Evolutionary conservation across 2,329 filamentous ascomycete species (phyloP), one percentile per base, ranked within the genome.

Genomic region (Aureobasidium leucospermi): DNA sequence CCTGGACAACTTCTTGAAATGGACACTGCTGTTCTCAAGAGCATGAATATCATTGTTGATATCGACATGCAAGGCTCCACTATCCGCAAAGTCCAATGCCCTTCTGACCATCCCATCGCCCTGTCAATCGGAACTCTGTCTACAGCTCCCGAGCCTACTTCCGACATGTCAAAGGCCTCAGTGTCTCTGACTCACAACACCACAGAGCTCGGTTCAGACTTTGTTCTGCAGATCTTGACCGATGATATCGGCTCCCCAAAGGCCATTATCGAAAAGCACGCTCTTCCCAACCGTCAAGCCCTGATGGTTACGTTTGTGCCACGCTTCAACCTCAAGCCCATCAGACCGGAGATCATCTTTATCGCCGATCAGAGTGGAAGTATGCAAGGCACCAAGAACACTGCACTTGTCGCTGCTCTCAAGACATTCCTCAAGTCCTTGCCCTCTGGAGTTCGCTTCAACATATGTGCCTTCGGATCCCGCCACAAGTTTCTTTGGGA

Each of bases 251-350:
- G 78, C 29, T 76, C 76, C n/a, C 87, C 86, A 0, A 76, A 79
- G 36, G 87, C 86, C 0, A 69, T 90, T 3, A 72, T 90, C 1
- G 87, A 90, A 68, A 79, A 75, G 0, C 87, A 90, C 64, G 80
- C 85, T 0, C 76, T 88, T 2, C 75, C 80, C 0, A 76, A 82
- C 58, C 84, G 88, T 51, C 78, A 83, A 3, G 86, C 87, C 0
- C 68, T 90, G 60, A 89, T 91, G 86, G 75, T 81, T 0, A 88
- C 86, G 0, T 74, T 90, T 0, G 85, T 90, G 0, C 87, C 87
- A 2, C 85, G 83, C 62, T 89, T 89, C 71, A 76, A 77, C n/a
- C 73, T 89, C 0, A 81, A 83, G 0, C 68, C 78, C 0, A 75
- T 78, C 8, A 73, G 70, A 16, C 80, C 80, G 0, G 87, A 91